These are phyloP conservation scores for Pseudomonodictys pantanalensis DNA, from an alignment of 495 filamentous ascomycete genomes.

Conservation along the genomic window DNA sequence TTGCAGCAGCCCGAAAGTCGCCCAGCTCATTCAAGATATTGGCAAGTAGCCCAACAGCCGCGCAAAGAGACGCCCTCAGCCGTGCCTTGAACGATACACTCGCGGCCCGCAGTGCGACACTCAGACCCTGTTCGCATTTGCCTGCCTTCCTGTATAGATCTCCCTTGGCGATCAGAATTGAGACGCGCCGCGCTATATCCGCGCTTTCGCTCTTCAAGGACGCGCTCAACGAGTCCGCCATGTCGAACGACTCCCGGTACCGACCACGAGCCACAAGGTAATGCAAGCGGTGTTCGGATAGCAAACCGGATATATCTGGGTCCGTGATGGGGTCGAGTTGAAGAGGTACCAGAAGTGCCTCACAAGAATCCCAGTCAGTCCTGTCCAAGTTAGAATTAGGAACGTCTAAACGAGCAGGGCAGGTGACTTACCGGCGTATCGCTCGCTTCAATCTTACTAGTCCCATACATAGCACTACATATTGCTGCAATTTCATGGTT, in stretches of 20 bases:
- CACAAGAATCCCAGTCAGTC: conserved; percentile 18
- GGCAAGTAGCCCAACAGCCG: conserved; percentile 66
- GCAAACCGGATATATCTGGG: conserved; percentile 66
- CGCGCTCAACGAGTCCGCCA: conserved; percentile 65
- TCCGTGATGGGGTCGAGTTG: conserved; percentile 42
- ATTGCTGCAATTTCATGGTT: conserved; percentile 74
- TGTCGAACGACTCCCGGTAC: conserved; percentile 59
- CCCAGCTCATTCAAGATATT: conserved; percentile 65
- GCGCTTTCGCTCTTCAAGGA: conserved; percentile 64
- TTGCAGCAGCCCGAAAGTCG: conserved; percentile 70
- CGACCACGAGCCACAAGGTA: conserved; percentile 63
- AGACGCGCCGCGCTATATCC: conserved; percentile 72
- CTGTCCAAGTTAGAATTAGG: conserved; percentile 9
- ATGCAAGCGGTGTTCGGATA: conserved; percentile 70
- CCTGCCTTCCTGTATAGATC: conserved; percentile 67
- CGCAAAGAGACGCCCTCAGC: conserved; percentile 72
- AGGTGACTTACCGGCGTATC: conserved; percentile 17
- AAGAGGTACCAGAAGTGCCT: conserved; percentile 12
- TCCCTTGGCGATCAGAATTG: conserved; percentile 73
- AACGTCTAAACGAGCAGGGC: not conserved
- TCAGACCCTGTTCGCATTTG: conserved; percentile 77
- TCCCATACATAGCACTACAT: conserved; percentile 55
- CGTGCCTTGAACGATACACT: conserved; percentile 69
- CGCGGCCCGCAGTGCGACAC: conserved; percentile 75
- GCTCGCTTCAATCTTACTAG: conserved; percentile 31